Percentiles rank a stretch among this genome's conserved stretches.
Evolutionary conservation across 768 basidiomycete species (phyloP).

Genomic region (Boletus rubescentipes): DNA sequence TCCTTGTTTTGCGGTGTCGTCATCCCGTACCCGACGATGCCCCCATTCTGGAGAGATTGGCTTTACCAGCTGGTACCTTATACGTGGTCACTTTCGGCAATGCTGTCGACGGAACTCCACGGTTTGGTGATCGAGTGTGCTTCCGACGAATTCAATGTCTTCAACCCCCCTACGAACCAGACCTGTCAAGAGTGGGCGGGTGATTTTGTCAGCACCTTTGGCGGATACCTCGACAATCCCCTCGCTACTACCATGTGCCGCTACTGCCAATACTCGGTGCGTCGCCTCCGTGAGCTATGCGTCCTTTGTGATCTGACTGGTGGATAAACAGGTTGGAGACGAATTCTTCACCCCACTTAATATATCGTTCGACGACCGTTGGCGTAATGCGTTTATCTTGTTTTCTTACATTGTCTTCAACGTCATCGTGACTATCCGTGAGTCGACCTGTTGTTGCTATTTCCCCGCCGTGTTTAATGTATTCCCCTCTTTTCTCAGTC

Average conservation of each 20-base stretch:
- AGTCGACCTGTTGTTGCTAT: conserved; percentile 10
- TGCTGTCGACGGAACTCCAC: conserved; percentile 77
- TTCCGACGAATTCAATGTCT: conserved; percentile 64
- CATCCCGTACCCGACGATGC: conserved; percentile 63
- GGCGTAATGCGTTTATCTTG: conserved; percentile 69
- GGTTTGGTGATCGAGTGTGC: conserved; percentile 66
- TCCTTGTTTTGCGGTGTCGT: conserved; percentile 80
- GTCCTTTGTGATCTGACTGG: background rate
- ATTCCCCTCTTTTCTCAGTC: conserved; percentile 31
- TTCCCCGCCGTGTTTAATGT: background rate
- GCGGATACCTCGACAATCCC: conserved; percentile 75
- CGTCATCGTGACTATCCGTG: conserved; percentile 54
- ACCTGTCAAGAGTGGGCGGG: conserved; percentile 71
- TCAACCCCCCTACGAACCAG: conserved; percentile 72
- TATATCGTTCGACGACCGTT: conserved; percentile 57
- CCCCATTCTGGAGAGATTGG: conserved; percentile 75
- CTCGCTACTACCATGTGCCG: conserved; percentile 59
- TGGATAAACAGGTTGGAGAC: conserved; percentile 49
- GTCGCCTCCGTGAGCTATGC: conserved; percentile 3
- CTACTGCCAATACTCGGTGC: conserved; percentile 65
- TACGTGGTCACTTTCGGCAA: conserved; percentile 67
- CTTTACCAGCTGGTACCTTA: conserved; percentile 71
- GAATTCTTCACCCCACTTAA: conserved; percentile 70
- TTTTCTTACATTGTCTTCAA: conserved; percentile 75
- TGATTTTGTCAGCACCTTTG: conserved; percentile 58